Percentiles rank a stretch among this genome's conserved stretches.
These are phyloP conservation scores for Chaetomium sp. DNA, from an alignment of 2,329 filamentous ascomycete species.

Conservation along the genomic window DNA sequence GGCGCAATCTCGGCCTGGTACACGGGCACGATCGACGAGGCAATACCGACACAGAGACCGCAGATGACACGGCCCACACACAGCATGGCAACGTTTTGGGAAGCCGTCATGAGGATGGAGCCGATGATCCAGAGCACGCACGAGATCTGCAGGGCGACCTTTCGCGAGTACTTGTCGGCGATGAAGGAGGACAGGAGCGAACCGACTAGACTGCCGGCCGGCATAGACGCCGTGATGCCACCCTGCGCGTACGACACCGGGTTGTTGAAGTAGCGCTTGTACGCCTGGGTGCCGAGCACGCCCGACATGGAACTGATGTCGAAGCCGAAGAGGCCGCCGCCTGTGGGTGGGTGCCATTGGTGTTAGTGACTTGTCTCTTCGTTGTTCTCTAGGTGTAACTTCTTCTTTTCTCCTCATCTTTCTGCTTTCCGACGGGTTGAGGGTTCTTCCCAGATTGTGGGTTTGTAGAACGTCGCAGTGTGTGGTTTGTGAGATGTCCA, in stretches of 20 bases:
- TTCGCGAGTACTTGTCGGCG: slow-evolving; percentile 45
- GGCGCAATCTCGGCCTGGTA: slow-evolving; percentile 63
- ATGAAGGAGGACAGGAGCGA: slow-evolving; percentile 45
- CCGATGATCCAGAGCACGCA: slow-evolving; percentile 47
- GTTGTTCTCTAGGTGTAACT: background rate
- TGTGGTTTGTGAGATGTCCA: too few species aligned
- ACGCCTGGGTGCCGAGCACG: slow-evolving; percentile 59
- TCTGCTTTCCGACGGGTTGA: too few species aligned
- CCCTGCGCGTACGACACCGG: slow-evolving; percentile 54
- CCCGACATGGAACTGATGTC: slow-evolving; percentile 71
- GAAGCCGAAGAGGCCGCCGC: slow-evolving; percentile 69
- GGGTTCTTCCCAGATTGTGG: too few species aligned
- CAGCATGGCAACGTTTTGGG: slow-evolving; percentile 64
- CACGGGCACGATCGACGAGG: slow-evolving; percentile 63
- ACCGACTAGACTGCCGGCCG: slow-evolving; percentile 62
- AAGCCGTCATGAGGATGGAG: slow-evolving; percentile 50
- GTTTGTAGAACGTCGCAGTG: too few species aligned
- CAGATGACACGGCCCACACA: slow-evolving; percentile 65
- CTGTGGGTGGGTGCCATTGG: slow-evolving; percentile 28
- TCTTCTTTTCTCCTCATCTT: background rate
- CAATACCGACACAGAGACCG: slow-evolving; percentile 67
- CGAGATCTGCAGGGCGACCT: slow-evolving; percentile 42
- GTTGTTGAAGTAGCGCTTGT: slow-evolving; percentile 66
- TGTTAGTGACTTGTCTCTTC: background rate
- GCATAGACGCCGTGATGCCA: slow-evolving; percentile 67